These are phyloP conservation scores for Podospora anserina DNA, from an alignment of 495 filamentous ascomycete species.

Conservation along the genomic window DNA sequence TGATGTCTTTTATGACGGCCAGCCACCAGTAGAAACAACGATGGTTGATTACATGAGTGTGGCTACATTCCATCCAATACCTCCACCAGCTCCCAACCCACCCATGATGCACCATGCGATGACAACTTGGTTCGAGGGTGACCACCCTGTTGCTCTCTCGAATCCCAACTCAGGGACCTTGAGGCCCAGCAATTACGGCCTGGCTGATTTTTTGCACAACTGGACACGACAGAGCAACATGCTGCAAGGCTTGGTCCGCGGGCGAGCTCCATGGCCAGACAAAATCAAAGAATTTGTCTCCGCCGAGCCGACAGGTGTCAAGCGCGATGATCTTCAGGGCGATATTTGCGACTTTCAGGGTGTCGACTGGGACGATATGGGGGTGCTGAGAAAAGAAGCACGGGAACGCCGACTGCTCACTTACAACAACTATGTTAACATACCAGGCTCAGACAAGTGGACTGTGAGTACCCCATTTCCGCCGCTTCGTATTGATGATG, in stretches of 20 bases:
- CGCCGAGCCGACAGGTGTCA: slow-evolving; percentile 22
- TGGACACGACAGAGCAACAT: slow-evolving; percentile 31
- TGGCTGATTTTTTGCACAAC: slow-evolving; percentile 30
- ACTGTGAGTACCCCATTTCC: slow-evolving; percentile 27
- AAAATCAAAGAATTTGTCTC: slow-evolving; percentile 23
- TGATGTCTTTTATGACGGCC: background rate
- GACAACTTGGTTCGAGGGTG: slow-evolving; percentile 15
- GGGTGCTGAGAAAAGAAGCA: slow-evolving; percentile 59
- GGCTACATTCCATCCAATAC: background rate
- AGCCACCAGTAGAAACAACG: background rate
- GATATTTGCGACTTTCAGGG: slow-evolving; percentile 73
- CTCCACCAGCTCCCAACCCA: background rate
- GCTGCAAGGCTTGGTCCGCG: slow-evolving; percentile 15
- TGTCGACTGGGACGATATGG: slow-evolving; percentile 67
- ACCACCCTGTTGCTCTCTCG: slow-evolving; percentile 19
- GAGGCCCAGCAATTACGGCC: slow-evolving; percentile 28
- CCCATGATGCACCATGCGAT: background rate
- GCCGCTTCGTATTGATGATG: background rate
- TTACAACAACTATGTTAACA: slow-evolving; percentile 60
- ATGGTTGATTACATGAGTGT: background rate
- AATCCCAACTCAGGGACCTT: slow-evolving; percentile 28
- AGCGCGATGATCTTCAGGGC: slow-evolving; percentile 50
- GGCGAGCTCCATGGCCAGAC: slow-evolving; percentile 24
- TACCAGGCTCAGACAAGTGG: slow-evolving; percentile 36
- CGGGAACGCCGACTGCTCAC: slow-evolving; percentile 53